Evolutionary conservation across 1,284 basidiomycete genomes (phyloP).

Genomic region (Trichosporon faecale): DNA sequence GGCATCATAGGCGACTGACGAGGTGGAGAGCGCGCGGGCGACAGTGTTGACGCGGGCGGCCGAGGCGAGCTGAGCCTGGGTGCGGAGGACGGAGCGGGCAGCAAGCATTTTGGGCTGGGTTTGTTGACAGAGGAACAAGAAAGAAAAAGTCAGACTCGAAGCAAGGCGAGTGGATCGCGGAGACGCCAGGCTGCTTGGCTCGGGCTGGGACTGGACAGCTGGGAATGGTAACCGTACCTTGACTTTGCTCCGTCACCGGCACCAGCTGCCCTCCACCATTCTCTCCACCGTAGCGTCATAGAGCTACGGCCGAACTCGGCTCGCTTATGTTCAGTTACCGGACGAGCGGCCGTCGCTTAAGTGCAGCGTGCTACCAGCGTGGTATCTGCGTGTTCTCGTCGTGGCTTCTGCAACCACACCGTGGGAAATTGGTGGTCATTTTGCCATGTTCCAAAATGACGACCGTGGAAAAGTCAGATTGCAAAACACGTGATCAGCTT

Average conservation of each 20-base stretch:
- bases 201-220: neutral
- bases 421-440: too few relatives aligned
- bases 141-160: neutral
- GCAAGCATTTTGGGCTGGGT: neutral
- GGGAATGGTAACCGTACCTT: neutral
- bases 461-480: too few relatives aligned
- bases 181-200: neutral
- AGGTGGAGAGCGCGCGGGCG: conserved; percentile 14
- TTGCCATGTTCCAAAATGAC: too few relatives aligned
- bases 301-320: conserved; percentile 1
- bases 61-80: conserved; percentile 13
- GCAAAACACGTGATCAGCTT: neutral
- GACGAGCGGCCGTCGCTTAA: neutral
- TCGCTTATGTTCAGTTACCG: conserved; percentile 7
- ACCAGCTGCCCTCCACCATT: too few relatives aligned
- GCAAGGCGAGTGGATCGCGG: neutral
- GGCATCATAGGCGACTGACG: neutral
- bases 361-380: neutral
- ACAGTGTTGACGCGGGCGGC: conserved; percentile 18
- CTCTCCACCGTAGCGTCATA: neutral
- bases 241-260: conserved; percentile 6
- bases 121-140: neutral
- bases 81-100: conserved; percentile 10
- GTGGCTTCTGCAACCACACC: neutral
- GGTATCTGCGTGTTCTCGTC: neutral